Evolutionary conservation across 163 green algal genomes (phyloP), one percentile per base, ranked within the genome.

Genomic region (Chlorella variabilis): DNA sequence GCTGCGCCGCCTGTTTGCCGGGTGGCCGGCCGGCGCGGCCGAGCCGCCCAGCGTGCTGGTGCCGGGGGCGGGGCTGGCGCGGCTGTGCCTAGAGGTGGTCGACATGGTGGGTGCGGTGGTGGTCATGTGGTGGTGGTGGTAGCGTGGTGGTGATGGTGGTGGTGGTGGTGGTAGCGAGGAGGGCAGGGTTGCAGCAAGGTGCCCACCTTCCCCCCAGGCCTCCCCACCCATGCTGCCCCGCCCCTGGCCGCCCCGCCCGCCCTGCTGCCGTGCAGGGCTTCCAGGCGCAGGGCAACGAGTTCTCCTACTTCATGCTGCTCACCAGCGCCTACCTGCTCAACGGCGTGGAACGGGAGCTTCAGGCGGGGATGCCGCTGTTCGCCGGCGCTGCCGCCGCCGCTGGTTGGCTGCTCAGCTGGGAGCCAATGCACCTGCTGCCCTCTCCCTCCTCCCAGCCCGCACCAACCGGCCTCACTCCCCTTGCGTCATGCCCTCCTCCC

Each of bases 241-340:
- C 54, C 18, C 18, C 54, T 63, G 54, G 18, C 54, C 33, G 33
- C 23, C 36, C 0, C 34, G 1, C n/a, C 27, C 18, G 0, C 49
- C 48, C 6, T 15, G n/a, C 20, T 51, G 49, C 18, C 75, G 45
- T 65, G 56, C 62, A 83, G 66, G 92, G 93, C 25, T 93, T 93
- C 74, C 86, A 91, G 41, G 89, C 83, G 3, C 80, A 94, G 83
- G 96, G 96, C 69, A 98, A 98, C 78, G 96, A 99, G 89, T 98
- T 98, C 91, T 93, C 79, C 59, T 99, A 98, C 88, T 98, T 92
- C 92, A 99, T 98, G 94, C 93, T 99, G 63, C 87, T 99, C 11
- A 80, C 91, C 34, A 93, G 91, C 7, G 90, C 87, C 61, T 99
- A 98, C 86, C 86, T 99, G 21, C 87, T 99, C 42, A 99, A 99